phyloP scores from a whole-genome alignment of 2,329 filamentous ascomycete genomes.

The Pezicula carpinea region DNA sequence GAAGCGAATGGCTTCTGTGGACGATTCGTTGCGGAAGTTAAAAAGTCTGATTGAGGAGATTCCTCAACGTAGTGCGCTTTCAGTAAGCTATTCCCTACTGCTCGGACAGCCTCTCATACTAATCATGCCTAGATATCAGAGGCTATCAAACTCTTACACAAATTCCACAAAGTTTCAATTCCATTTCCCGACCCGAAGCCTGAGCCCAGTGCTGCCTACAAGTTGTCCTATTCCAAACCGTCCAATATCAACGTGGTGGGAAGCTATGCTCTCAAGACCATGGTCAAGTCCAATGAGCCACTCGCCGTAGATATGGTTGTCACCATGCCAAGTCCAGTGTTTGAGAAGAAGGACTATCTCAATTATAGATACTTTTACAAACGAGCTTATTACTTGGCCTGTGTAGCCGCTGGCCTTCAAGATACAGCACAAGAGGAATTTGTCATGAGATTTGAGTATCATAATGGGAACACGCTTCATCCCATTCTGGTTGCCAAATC shows the following conservation, averaged over 20 bases:
- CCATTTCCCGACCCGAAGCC: constrained; percentile 84
- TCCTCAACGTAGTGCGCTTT: constrained; percentile 41
- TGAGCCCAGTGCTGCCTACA: constrained; percentile 71
- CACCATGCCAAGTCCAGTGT: constrained; percentile 73
- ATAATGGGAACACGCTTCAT: constrained; percentile 71
- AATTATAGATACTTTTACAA: constrained; percentile 95
- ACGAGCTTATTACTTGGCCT: constrained; percentile 84
- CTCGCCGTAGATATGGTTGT: constrained; percentile 77
- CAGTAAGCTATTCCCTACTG: constrained; percentile 26
- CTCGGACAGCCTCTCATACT: constrained; percentile 1
- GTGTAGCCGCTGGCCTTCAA: constrained; percentile 67
- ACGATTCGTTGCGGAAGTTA: constrained; percentile 48
- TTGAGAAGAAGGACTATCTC: constrained; percentile 92
- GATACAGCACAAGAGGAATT: constrained; percentile 48
- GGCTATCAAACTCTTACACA: constrained; percentile 63
- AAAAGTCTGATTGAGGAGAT: constrained; percentile 54
- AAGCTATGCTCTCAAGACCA: constrained; percentile 75
- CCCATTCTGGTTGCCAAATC: constrained; percentile 55
- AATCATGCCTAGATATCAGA: constrained; percentile 54
- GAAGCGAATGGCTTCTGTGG: constrained; percentile 47
- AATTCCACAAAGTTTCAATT: constrained; percentile 62
- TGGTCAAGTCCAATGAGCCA: constrained; percentile 56
- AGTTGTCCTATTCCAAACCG: constrained; percentile 72
- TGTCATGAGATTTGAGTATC: constrained; percentile 56
- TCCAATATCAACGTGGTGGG: constrained; percentile 80